These are phyloP conservation scores for Sarocladiaceae sp. DNA, from an alignment of 2,329 filamentous ascomycete species.

Conservation along the genomic window DNA sequence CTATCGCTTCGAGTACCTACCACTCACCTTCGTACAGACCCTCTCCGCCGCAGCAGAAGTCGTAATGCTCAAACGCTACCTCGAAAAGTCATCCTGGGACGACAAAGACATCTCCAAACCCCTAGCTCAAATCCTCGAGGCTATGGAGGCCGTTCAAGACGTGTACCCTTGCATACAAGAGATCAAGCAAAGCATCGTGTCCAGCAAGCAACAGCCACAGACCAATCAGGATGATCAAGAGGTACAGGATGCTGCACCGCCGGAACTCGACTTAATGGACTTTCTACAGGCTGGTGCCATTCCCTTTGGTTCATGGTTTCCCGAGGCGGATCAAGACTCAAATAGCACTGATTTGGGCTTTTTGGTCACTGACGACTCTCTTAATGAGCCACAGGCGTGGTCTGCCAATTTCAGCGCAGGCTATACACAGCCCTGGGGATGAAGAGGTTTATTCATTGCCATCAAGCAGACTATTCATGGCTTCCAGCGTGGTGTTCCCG, in stretches of 20 bases:
- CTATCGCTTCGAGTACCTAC: conserved; percentile 38
- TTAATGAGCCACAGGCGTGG: background rate
- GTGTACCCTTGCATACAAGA: conserved; percentile 43
- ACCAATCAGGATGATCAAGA: no score
- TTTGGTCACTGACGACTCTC: background rate
- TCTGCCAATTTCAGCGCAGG: background rate
- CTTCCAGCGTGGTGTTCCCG: no score
- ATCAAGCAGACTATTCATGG: no score
- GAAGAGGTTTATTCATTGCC: no score
- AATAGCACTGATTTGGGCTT: background rate
- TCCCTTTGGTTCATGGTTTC: background rate
- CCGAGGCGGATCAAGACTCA: background rate
- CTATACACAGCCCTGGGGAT: background rate
- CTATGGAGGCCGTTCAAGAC: conserved; percentile 47
- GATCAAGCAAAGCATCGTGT: conserved; percentile 19
- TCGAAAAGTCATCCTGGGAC: conserved; percentile 32
- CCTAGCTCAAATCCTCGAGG: conserved; percentile 43
- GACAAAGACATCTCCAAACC: conserved; percentile 39
- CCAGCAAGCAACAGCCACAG: background rate
- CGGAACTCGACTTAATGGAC: background rate
- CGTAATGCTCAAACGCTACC: conserved; percentile 40
- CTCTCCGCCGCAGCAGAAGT: conserved; percentile 42
- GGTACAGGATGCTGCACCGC: background rate
- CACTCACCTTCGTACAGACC: conserved; percentile 45
- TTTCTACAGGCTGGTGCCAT: background rate